A percentile compares a stretch with the other conserved stretches of the same genome.
These are phyloP conservation scores for Bruguiera hainesii DNA, from an alignment of 441 rosid genomes.

Conservation along the genomic window DNA sequence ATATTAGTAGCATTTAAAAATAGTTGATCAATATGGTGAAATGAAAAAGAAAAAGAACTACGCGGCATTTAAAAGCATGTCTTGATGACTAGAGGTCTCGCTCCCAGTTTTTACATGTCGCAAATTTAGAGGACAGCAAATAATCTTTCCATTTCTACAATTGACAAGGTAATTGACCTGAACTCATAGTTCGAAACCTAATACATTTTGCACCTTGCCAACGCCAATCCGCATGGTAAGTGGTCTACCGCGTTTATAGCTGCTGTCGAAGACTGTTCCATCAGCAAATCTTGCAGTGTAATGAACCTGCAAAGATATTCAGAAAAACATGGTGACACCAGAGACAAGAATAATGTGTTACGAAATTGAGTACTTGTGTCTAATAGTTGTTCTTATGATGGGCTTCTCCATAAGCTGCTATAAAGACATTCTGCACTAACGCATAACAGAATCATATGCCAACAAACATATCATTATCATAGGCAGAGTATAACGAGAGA, in stretches of 20 bases:
- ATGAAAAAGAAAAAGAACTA: neutral
- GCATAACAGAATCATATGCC: too few species aligned
- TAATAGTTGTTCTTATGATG: neutral
- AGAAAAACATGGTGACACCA: neutral
- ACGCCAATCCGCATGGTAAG: constrained; percentile 93
- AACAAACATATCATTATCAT: too few species aligned
- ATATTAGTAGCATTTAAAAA: neutral
- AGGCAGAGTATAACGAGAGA: too few species aligned
- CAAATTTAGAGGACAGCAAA: neutral
- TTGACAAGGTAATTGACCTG: constrained; percentile 6
- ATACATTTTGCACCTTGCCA: constrained; percentile 52
- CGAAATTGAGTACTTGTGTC: neutral
- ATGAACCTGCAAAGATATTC: constrained; percentile 48
- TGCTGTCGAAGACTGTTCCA: constrained; percentile 87
- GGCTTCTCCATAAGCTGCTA: neutral
- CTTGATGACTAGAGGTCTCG: neutral
- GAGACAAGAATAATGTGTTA: neutral
- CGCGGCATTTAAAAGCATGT: neutral
- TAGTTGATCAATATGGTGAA: neutral
- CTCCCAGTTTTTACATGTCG: neutral
- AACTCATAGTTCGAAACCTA: neutral
- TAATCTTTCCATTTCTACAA: neutral
- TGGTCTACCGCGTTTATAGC: constrained; percentile 85
- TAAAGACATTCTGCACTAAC: neutral
- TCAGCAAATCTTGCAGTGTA: constrained; percentile 90